Evolutionary conservation across 2,329 filamentous ascomycete species (phyloP), one percentile per base, ranked within the genome.

Genomic region (Albophoma yamanashiensis): DNA sequence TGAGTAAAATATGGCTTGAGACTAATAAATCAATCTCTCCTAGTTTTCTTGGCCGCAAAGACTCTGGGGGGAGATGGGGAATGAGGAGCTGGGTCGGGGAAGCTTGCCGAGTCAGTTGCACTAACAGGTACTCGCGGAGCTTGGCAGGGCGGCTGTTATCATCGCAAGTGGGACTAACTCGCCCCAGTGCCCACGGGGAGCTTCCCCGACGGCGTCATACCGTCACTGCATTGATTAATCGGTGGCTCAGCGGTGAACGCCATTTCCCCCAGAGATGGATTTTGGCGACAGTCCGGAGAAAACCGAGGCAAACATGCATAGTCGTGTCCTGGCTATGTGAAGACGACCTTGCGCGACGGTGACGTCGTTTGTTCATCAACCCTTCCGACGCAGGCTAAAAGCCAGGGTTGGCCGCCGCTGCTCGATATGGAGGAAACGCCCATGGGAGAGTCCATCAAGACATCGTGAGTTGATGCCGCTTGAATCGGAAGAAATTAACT

Each of bases 391-490:
- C n/a, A 14, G 43, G 8, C 43, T 17, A 1, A 12, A 12, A 12
- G 43, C 43, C n/a, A 47, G 12, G n/a, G 43, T 31, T 17, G 25
- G 47, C 15, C 25, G 25, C 15, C 25, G 25, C 15, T 20, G 53
- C 55, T 39, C 52, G 61, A 38, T 52, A 72, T 72, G 70, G 70
- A 72, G 43, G 69, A 72, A 58, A 73, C 71, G 42, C 70, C 69
- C 27, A 66, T 73, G 62, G 70, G 69, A 57, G 71, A 74, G 64
- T 70, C 69, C 53, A 72, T 72, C 62, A 70, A 71, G 62, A 74
- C 71, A 62, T 74, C 71, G 71, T 73, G 63, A 70, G 71, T 69
- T 34, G 25, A 45, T 11, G 11, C 47, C 47, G 20, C 14, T 20
- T 20, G 25, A 17, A 11, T 15, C 5, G 9, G 31, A 52, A 8